Evolutionary conservation across 805 yeast species (phyloP).

Genomic region (Zygosaccharomyces siamensis): DNA sequence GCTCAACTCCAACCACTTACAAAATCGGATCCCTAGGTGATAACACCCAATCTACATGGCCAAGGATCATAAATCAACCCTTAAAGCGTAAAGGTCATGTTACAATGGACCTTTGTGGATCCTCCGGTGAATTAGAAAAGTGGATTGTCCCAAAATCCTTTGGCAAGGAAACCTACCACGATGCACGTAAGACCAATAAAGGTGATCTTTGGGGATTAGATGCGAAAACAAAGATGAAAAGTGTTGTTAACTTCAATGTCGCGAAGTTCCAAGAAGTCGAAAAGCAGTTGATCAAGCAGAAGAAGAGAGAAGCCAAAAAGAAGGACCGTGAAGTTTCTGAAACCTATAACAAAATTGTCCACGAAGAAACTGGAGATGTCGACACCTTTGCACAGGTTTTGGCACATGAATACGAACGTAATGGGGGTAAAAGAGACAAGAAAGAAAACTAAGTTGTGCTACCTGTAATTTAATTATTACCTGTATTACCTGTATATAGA

Average conservation of each 20-base stretch:
- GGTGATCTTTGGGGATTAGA: constrained; percentile 87
- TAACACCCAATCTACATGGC: constrained; percentile 45
- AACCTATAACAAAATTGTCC: constrained; percentile 15
- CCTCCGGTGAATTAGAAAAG: constrained; percentile 74
- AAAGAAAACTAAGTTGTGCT: constrained; percentile 2
- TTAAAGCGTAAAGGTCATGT: constrained; percentile 79
- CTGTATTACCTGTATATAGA: background rate
- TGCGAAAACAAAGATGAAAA: constrained; percentile 47
- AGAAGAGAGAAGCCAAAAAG: constrained; percentile 17
- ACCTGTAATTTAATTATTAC: background rate
- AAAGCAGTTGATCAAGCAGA: constrained; percentile 21
- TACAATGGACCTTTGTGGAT: constrained; percentile 68
- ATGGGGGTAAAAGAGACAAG: constrained; percentile 11
- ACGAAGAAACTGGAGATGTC: constrained; percentile 11
- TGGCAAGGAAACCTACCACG: constrained; percentile 73
- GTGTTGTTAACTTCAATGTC: constrained; percentile 25
- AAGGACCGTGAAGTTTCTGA: constrained; percentile 20
- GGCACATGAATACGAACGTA: constrained; percentile 16
- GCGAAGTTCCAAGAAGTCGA: constrained; percentile 25
- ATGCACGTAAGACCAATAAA: constrained; percentile 76
- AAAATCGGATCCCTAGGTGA: constrained; percentile 27
- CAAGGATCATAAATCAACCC: constrained; percentile 70
- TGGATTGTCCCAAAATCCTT: constrained; percentile 83
- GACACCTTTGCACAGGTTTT: constrained; percentile 16
- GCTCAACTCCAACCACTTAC: constrained; percentile 25